Evolutionary conservation across 495 filamentous ascomycete species (phyloP).

Genomic region (Wilcoxina mikolae): DNA sequence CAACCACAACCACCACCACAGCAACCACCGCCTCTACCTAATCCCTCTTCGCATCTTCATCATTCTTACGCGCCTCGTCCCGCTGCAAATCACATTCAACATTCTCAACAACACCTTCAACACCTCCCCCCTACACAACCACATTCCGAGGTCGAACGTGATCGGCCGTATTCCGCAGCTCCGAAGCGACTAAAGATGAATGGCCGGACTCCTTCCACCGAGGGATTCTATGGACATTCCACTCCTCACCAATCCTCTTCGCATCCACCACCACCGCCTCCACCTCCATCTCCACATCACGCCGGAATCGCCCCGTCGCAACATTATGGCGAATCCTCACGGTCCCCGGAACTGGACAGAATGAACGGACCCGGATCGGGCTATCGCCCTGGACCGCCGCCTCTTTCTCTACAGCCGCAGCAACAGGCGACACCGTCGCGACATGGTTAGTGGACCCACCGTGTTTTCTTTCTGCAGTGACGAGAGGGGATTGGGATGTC

Average conservation of each 20-base stretch:
- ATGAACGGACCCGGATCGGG: conserved; percentile 18
- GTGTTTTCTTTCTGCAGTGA: conserved; percentile 8
- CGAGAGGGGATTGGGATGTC: conserved; percentile 9
- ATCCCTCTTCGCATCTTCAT: conserved; percentile 32
- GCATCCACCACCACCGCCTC: conserved; percentile 2
- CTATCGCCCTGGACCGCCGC: neutral
- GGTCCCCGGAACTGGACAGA: conserved; percentile 25
- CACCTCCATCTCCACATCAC: conserved; percentile 5
- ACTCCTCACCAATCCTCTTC: conserved; percentile 10
- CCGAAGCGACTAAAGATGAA: conserved; percentile 25
- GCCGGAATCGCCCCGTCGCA: conserved; percentile 18
- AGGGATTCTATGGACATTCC: conserved; percentile 16
- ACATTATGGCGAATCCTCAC: conserved; percentile 20
- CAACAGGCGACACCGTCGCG: conserved; percentile 5
- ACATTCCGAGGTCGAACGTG: conserved; percentile 15
- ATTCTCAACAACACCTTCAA: conserved; percentile 3
- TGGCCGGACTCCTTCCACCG: conserved; percentile 20
- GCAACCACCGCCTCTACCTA: conserved; percentile 27
- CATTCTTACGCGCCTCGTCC: conserved; percentile 33
- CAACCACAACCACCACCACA: conserved; percentile 15
- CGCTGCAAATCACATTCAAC: conserved; percentile 1
- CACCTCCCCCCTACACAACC: neutral
- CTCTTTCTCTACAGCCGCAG: conserved; percentile 4
- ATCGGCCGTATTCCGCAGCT: conserved; percentile 17
- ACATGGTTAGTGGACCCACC: conserved; percentile 20